phyloP scores from a whole-genome alignment of 768 basidiomycete genomes.

The Austroboletus eburneus region DNA sequence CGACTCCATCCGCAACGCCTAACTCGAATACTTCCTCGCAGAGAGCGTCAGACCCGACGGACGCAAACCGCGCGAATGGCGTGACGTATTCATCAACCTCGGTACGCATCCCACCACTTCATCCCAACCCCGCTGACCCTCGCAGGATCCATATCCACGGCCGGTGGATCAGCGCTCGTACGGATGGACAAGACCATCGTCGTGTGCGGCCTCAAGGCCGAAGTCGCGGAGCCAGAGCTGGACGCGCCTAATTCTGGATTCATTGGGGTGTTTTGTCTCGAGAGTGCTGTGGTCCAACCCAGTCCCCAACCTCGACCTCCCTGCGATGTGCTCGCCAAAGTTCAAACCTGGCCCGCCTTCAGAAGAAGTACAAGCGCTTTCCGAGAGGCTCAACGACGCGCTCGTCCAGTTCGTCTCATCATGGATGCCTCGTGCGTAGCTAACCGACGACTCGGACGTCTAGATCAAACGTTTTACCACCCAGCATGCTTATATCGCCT shows the following conservation, averaged over 20 bases:
- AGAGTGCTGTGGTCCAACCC: neutral
- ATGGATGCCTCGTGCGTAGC: neutral
- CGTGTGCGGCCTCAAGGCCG: constrained; percentile 94
- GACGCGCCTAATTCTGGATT: constrained; percentile 74
- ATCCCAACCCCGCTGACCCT: neutral
- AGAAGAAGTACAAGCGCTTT: constrained; percentile 91
- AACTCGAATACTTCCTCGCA: constrained; percentile 80
- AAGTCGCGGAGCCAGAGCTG: constrained; percentile 87
- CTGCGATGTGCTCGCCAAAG: constrained; percentile 86
- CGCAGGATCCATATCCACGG: constrained; percentile 88
- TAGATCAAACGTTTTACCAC: constrained; percentile 65
- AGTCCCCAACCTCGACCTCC: constrained; percentile 96
- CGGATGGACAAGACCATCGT: constrained; percentile 90
- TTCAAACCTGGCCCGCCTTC: constrained; percentile 95
- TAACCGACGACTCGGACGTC: neutral
- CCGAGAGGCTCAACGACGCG: constrained; percentile 74
- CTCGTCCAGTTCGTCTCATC: constrained; percentile 56
- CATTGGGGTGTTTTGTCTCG: constrained; percentile 49
- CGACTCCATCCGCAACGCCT: constrained; percentile 82
- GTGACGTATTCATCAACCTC: constrained; percentile 73
- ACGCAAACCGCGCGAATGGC: constrained; percentile 61
- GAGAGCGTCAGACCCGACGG: constrained; percentile 84
- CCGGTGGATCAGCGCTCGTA: constrained; percentile 89
- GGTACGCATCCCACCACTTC: constrained; percentile 48
- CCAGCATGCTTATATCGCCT: constrained; percentile 70